Conservation (phyloP, 2,329 filamentous ascomycete genomes). For the Chaetomiaceae sp. region DNA sequence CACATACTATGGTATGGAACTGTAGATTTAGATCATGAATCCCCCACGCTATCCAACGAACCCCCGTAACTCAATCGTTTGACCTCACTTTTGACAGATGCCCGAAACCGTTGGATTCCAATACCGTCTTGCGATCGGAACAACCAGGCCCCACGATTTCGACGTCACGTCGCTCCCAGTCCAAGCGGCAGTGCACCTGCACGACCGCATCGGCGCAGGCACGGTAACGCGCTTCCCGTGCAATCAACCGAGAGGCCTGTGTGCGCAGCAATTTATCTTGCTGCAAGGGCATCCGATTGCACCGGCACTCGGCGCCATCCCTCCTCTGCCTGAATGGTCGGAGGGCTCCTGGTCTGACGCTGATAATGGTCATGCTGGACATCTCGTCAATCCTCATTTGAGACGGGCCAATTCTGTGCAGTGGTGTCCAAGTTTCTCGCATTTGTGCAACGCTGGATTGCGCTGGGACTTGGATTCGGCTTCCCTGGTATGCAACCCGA, state of each 20-base stretch:
- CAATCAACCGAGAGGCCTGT: constrained; percentile 8
- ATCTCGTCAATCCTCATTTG: constrained; percentile 10
- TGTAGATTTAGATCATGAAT: no score
- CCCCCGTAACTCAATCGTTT: no score
- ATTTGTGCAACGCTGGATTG: no score
- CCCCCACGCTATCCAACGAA: no score
- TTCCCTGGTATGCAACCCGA: constrained; percentile 16
- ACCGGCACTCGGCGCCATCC: neutral
- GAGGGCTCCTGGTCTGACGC: neutral
- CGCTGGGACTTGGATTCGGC: constrained; percentile 14
- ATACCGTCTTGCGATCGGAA: no score
- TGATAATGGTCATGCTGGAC: constrained; percentile 1
- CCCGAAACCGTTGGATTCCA: no score
- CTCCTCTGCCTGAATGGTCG: neutral
- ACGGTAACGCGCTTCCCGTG: neutral
- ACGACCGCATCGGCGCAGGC: constrained; percentile 6
- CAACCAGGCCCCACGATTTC: no score
- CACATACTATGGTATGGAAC: no score
- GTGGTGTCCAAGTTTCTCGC: neutral
- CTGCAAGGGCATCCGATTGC: constrained; percentile 6
- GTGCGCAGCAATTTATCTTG: constrained; percentile 10
- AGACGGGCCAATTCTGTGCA: neutral
- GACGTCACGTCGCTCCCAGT: no score
- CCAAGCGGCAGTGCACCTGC: constrained; percentile 8
- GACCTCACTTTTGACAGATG: no score